Evolutionary conservation across 495 filamentous ascomycete genomes (phyloP).

Genomic region (Sabuloglossum arenarium): DNA sequence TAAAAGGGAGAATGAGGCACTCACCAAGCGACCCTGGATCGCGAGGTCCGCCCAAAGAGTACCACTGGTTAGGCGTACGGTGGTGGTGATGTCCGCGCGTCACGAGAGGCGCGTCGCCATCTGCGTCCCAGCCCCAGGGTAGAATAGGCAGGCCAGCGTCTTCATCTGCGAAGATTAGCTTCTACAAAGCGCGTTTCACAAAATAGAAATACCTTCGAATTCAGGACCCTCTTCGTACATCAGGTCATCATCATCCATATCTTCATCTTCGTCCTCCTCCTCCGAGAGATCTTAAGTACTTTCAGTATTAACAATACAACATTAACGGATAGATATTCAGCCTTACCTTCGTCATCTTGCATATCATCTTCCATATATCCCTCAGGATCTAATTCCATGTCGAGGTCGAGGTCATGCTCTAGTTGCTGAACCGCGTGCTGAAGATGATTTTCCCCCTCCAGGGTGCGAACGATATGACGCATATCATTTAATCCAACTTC

Average conservation of each 20-base stretch:
- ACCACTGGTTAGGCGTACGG: slow-evolving; percentile 21
- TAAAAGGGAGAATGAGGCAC: neutral
- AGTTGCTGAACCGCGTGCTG: slow-evolving; percentile 7
- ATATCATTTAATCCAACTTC: slow-evolving; percentile 4
- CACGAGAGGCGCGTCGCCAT: slow-evolving; percentile 23
- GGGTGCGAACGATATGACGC: slow-evolving; percentile 9
- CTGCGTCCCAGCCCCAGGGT: slow-evolving; percentile 32
- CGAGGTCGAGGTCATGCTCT: slow-evolving; percentile 6
- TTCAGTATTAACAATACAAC: neutral
- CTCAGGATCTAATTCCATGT: slow-evolving; percentile 11
- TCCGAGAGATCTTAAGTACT: slow-evolving; percentile 8
- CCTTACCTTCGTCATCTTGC: slow-evolving; percentile 32
- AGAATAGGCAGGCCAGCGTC: slow-evolving; percentile 24
- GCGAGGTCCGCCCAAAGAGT: slow-evolving; percentile 13
- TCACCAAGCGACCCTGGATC: slow-evolving; percentile 12
- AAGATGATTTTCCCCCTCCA: slow-evolving; percentile 5
- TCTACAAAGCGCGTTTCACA: slow-evolving; percentile 29
- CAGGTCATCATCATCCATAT: slow-evolving; percentile 61
- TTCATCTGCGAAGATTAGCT: slow-evolving; percentile 22
- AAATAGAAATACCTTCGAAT: slow-evolving; percentile 32
- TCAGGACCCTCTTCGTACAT: slow-evolving; percentile 43
- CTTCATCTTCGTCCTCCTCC: slow-evolving; percentile 28
- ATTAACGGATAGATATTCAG: neutral
- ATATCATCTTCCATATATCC: slow-evolving; percentile 33
- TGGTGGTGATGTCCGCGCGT: slow-evolving; percentile 25